Percentiles rank a stretch among this genome's conserved stretches.
These are phyloP conservation scores for Bipolaris zeicola DNA, from an alignment of 2,329 filamentous ascomycete species.

Conservation along the genomic window DNA sequence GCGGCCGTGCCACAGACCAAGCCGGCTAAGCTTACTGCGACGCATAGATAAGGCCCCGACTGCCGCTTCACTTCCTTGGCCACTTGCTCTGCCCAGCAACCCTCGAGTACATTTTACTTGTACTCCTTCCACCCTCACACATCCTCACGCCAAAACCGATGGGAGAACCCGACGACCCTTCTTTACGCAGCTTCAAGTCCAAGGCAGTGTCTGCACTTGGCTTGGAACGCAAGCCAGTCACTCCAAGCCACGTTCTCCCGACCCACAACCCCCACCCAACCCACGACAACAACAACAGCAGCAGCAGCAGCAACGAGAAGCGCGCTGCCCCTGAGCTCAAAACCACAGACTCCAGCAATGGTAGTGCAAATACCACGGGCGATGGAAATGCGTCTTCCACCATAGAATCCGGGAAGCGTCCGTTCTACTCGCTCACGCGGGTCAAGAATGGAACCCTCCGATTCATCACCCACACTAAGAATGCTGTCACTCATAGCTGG, in stretches of 20 bases:
- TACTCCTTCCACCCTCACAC: constrained; percentile 17
- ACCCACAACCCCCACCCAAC: constrained; percentile 30
- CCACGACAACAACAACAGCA: constrained; percentile 7
- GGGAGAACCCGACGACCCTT: constrained; percentile 61
- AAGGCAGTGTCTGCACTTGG: constrained; percentile 55
- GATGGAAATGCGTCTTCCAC: constrained; percentile 59
- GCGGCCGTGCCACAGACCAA: background rate
- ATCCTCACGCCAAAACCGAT: constrained; percentile 50
- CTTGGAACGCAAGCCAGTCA: constrained; percentile 47
- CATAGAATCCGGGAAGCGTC: constrained; percentile 54
- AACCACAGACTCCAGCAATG: constrained; percentile 30
- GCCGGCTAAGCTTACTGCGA: constrained; percentile 13
- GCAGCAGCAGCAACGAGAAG: constrained; percentile 32
- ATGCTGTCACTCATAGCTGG: constrained; percentile 73
- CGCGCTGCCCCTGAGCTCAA: constrained; percentile 12
- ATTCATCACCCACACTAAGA: constrained; percentile 61
- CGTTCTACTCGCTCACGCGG: constrained; percentile 53
- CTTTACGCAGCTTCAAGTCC: constrained; percentile 58
- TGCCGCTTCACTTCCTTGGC: constrained; percentile 28
- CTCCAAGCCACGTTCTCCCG: constrained; percentile 36
- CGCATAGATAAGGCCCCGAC: constrained; percentile 25
- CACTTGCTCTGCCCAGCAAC: background rate
- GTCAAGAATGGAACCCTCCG: constrained; percentile 57
- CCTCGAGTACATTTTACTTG: constrained; percentile 16
- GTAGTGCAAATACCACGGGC: constrained; percentile 52